These are phyloP conservation scores for Dothistroma septosporum DNA, from an alignment of 2,329 filamentous ascomycete species.

Conservation along the genomic window DNA sequence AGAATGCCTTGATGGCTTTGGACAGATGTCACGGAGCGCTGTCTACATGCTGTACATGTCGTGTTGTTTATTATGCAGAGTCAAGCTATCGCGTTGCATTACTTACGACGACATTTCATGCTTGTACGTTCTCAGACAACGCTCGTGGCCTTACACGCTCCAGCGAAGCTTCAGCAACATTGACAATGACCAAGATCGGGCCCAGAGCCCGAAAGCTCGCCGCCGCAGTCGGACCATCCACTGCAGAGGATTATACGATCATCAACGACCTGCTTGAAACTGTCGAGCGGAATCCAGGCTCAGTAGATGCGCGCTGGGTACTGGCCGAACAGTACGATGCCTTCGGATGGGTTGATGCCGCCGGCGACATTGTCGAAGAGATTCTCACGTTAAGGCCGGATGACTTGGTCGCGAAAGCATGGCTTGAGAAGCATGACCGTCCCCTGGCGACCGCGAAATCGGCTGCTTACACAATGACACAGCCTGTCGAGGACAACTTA, in stretches of 20 bases:
- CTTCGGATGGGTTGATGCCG: constrained; percentile 6
- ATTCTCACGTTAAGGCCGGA: not conserved
- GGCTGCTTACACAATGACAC: not conserved
- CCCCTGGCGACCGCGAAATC: not conserved
- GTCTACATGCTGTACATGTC: too few species aligned
- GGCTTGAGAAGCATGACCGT: not conserved
- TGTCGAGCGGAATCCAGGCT: constrained; percentile 3
- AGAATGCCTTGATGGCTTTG: not conserved
- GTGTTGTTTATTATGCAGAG: not conserved
- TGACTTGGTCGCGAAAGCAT: constrained; percentile 1
- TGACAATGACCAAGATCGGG: not conserved
- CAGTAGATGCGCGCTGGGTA: constrained; percentile 6
- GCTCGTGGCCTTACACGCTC: not conserved
- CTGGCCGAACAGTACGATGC: constrained; percentile 7
- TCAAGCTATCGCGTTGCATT: not conserved
- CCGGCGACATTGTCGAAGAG: not conserved
- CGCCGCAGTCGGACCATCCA: not conserved
- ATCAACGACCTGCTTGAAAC: constrained; percentile 4
- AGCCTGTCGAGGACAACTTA: not conserved
- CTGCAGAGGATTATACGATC: not conserved
- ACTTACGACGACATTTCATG: not conserved
- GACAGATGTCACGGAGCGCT: too few species aligned
- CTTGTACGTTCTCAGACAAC: not conserved
- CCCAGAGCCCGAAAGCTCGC: not conserved
- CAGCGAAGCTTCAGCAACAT: not conserved